Evolutionary conservation across 2,329 filamentous ascomycete genomes (phyloP), one percentile per base, ranked within the genome.

Genomic region (Alternaria ventricosa): DNA sequence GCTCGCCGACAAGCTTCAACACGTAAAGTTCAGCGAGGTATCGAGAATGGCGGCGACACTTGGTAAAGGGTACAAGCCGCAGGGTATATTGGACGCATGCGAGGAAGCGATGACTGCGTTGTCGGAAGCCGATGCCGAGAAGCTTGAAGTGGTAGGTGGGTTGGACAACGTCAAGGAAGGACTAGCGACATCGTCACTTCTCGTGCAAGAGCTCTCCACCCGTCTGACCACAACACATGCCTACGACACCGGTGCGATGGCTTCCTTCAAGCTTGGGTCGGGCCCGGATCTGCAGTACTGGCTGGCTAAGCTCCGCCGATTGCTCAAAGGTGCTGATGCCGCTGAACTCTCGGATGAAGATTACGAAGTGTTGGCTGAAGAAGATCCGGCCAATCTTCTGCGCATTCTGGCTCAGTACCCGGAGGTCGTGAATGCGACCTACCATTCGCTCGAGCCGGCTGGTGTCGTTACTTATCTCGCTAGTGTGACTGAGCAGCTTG

Each of bases 1-100:
- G 4, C 86, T 93, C 60, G 87, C 88, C 5, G 84, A 84, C 65
- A 91, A 89, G 78, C 88, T 90, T 70, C 87, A 91, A 75, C 91
- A 94, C 75, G 86, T 94, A 80, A 92, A 91, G 80, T 94, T 94
- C 74, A 92, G 89, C 45, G 83, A 92, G 72, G 89, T 91, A 0
- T 83, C 89, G 3, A 73, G 71, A 25, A 75, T 79, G 71, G 62
- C 63, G 3, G 59, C 70, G 8, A 69, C 65, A n/a, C 62, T 78
- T 1, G 58, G 91, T 87, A 57, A 91, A 90, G 90, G 90, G 84
- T 81, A 92, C 88, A 72, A 74, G 46, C 68, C 88, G 87, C 78
- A 90, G 72, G 90, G 92, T 71, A 93, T 94, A 71, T 84, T 94
- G 61, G 85, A 87, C 27, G 64, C 66, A 13, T 74, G 71, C 30